phyloP scores from a whole-genome alignment of 306 rosid species.

The Sechiopsis laciniata region DNA sequence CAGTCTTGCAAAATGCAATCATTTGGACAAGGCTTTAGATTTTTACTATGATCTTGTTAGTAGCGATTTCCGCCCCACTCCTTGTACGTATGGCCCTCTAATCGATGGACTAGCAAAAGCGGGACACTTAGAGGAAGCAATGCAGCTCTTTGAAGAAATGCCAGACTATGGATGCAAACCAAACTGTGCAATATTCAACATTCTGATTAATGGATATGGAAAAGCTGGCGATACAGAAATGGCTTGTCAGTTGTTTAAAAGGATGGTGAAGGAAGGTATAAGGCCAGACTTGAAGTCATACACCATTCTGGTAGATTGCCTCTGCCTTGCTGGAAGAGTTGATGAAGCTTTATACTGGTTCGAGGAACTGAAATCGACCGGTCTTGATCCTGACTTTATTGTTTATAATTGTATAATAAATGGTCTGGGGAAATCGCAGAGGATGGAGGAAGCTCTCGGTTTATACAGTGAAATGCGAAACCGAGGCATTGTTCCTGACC shows the following conservation, averaged over 20 bases:
- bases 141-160: slow-evolving; percentile 77
- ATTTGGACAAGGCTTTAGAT: slow-evolving; percentile 54
- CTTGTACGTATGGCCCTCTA: slow-evolving; percentile 86
- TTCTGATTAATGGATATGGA: slow-evolving; percentile 87
- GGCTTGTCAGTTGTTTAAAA: slow-evolving; percentile 56
- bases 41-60: slow-evolving; percentile 71
- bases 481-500: slow-evolving; percentile 65
- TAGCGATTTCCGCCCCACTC: slow-evolving; percentile 80
- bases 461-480: slow-evolving; percentile 68
- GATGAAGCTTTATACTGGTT: slow-evolving; percentile 73
- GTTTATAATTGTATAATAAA: slow-evolving; percentile 69
- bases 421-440: slow-evolving; percentile 67
- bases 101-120: slow-evolving; percentile 75
- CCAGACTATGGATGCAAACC: slow-evolving; percentile 64
- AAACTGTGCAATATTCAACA: slow-evolving; percentile 72
- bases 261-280: slow-evolving; percentile 79
- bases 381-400: slow-evolving; percentile 68
- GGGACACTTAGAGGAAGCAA: slow-evolving; percentile 69
- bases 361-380: slow-evolving; percentile 69
- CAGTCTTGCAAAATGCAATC: slow-evolving; percentile 56
- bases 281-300: slow-evolving; percentile 83
- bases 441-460: slow-evolving; percentile 64
- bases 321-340: slow-evolving; percentile 55
- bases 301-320: slow-evolving; percentile 75
- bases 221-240: slow-evolving; percentile 59